These are phyloP conservation scores for Quercus glauca DNA, from an alignment of 306 rosid species.

Conservation along the genomic window DNA sequence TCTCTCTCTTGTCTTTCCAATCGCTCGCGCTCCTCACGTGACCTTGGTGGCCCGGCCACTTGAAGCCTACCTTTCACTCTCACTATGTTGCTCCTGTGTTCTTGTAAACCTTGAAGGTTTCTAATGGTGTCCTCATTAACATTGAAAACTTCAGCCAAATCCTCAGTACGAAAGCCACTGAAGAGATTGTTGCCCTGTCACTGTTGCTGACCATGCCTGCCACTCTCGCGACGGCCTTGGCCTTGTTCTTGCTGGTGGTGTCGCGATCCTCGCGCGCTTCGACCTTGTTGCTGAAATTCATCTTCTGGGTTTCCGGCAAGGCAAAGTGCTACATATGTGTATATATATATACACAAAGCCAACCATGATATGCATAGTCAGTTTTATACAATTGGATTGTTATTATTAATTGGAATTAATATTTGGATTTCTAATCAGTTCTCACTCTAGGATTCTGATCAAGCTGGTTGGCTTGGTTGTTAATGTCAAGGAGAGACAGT, in stretches of 20 bases:
- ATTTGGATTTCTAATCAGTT: not conserved
- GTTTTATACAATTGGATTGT: too few species aligned
- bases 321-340: conserved; percentile 37
- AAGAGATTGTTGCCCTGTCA: conserved; percentile 32
- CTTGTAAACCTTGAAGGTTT: conserved; percentile 31
- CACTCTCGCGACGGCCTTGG: not conserved
- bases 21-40: conserved; percentile 8
- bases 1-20: not conserved
- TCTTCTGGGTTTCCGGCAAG: conserved; percentile 19
- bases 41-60: conserved; percentile 35
- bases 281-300: conserved; percentile 27
- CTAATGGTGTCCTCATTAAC: not conserved
- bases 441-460: conserved; percentile 56
- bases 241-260: not conserved
- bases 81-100: conserved; percentile 36
- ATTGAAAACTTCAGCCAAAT: conserved; percentile 38
- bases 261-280: not conserved
- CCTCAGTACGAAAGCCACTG: conserved; percentile 34
- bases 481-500: conserved; percentile 41
- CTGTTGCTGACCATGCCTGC: too few species aligned
- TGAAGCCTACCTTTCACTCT: conserved; percentile 21
- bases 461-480: conserved; percentile 54
- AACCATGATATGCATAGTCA: not conserved
- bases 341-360: too few species aligned
- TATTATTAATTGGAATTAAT: not conserved